Conservation (phyloP, 2,329 filamentous ascomycete species). For the Falciphora oryzae region DNA sequence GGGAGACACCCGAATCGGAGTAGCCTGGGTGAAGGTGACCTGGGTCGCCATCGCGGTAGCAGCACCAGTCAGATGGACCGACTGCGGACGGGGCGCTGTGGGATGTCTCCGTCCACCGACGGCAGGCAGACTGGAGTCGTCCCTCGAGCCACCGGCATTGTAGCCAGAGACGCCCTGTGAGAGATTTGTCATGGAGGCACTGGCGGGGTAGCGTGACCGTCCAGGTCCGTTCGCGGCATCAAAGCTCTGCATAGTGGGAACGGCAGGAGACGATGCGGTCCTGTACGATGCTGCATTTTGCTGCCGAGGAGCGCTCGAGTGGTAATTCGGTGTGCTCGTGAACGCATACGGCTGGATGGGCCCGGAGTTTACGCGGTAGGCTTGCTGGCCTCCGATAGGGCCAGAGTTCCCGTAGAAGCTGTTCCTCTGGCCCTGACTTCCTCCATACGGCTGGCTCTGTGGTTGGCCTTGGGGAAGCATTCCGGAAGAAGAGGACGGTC, state of each 20-base stretch:
- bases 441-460: constrained; percentile 47
- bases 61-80: constrained; percentile 26
- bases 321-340: constrained; percentile 61
- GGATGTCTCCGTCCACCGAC: constrained; percentile 35
- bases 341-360: constrained; percentile 75
- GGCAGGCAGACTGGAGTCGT: constrained; percentile 44
- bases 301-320: constrained; percentile 47
- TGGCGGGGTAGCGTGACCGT: constrained; percentile 28
- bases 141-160: constrained; percentile 38
- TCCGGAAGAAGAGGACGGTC: constrained; percentile 58
- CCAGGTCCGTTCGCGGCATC: constrained; percentile 25
- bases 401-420: constrained; percentile 45
- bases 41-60: constrained; percentile 32
- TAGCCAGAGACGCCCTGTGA: constrained; percentile 31
- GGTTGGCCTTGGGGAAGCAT: constrained; percentile 48
- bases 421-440: constrained; percentile 40
- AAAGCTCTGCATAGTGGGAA: constrained; percentile 34
- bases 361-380: constrained; percentile 49
- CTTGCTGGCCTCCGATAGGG: constrained; percentile 34
- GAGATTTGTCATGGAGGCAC: constrained; percentile 34
- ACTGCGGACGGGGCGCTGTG: constrained; percentile 36
- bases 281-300: constrained; percentile 38
- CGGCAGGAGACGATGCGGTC: constrained; percentile 39
- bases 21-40: constrained; percentile 51
- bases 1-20: constrained; percentile 61